These are phyloP conservation scores for Galium porrigens DNA, from an alignment of 305 asterid species.

Conservation along the genomic window DNA sequence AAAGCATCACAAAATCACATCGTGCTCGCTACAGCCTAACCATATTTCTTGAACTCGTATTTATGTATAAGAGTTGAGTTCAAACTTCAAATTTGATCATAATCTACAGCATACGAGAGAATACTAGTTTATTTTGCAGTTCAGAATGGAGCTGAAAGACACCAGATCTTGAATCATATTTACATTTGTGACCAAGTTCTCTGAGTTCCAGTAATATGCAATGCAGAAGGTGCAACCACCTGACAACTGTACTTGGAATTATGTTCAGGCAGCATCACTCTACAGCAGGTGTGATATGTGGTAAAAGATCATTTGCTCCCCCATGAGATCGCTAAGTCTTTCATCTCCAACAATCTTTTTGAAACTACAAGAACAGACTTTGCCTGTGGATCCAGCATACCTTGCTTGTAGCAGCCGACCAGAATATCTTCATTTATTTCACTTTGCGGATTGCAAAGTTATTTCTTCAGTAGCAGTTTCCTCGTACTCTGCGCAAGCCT, in stretches of 20 bases:
- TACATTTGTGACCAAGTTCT: neutral
- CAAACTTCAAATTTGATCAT: neutral
- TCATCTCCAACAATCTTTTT: constrained; percentile 6
- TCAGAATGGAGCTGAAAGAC: neutral
- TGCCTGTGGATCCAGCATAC: neutral
- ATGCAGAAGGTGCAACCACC: constrained; percentile 2
- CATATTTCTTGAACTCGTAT: neutral
- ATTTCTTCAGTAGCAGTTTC: constrained; percentile 46
- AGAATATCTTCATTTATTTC: neutral
- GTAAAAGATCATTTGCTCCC: constrained; percentile 11
- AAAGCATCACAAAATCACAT: neutral
- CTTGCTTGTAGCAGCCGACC: neutral
- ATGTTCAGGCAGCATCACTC: constrained; percentile 16
- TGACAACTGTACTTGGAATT: neutral
- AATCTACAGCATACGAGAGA: neutral
- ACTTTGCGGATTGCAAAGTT: constrained; percentile 52
- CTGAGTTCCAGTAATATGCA: neutral
- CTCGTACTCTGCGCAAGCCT: constrained; percentile 60
- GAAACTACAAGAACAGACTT: neutral
- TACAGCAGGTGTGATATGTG: constrained; percentile 10
- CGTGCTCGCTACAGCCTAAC: neutral
- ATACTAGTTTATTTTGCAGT: neutral
- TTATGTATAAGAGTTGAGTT: neutral
- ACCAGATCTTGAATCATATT: neutral
- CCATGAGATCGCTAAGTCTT: constrained; percentile 8